Percentiles rank a stretch among this genome's conserved stretches.
Evolutionary conservation across 2,329 filamentous ascomycete genomes (phyloP).

Genomic region (Chaetomium sp.): DNA sequence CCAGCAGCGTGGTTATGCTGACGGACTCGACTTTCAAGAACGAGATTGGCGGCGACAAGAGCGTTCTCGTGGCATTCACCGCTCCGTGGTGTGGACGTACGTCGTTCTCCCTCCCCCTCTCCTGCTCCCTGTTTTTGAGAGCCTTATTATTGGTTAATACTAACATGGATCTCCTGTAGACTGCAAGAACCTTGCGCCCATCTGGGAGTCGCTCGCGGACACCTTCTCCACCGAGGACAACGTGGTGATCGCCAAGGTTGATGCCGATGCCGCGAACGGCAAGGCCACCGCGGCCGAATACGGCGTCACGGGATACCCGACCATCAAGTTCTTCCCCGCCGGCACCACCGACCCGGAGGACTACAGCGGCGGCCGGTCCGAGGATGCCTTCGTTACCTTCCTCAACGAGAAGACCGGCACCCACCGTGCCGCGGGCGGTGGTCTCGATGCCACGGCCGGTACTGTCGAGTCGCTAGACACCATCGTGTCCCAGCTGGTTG

Average conservation of each 20-base stretch:
- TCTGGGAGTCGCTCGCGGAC: constrained; percentile 79
- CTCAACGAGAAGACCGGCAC: constrained; percentile 87
- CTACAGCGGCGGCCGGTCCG: constrained; percentile 71
- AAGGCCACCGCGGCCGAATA: constrained; percentile 72
- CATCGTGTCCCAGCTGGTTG: constrained; percentile 69
- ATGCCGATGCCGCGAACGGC: constrained; percentile 80
- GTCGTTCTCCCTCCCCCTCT: constrained; percentile 35
- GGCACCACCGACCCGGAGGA: constrained; percentile 64
- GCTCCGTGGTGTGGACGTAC: constrained; percentile 97
- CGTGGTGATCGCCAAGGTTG: constrained; percentile 89
- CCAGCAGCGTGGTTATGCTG: constrained; percentile 72
- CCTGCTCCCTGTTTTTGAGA: no score
- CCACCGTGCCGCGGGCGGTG: constrained; percentile 74
- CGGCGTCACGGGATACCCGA: constrained; percentile 82
- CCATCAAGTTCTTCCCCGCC: constrained; percentile 94
- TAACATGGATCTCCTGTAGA: constrained; percentile 47
- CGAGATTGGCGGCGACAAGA: constrained; percentile 74
- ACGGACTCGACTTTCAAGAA: constrained; percentile 73
- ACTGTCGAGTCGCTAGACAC: constrained; percentile 73
- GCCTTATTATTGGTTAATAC: neutral
- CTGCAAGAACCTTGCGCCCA: constrained; percentile 90
- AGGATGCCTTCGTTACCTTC: constrained; percentile 70
- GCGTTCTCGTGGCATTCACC: constrained; percentile 93
- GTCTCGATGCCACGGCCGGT: constrained; percentile 70
- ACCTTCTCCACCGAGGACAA: constrained; percentile 72